These are phyloP conservation scores for Saturnispora zaruensis DNA, from an alignment of 805 yeast species.

Conservation along the genomic window DNA sequence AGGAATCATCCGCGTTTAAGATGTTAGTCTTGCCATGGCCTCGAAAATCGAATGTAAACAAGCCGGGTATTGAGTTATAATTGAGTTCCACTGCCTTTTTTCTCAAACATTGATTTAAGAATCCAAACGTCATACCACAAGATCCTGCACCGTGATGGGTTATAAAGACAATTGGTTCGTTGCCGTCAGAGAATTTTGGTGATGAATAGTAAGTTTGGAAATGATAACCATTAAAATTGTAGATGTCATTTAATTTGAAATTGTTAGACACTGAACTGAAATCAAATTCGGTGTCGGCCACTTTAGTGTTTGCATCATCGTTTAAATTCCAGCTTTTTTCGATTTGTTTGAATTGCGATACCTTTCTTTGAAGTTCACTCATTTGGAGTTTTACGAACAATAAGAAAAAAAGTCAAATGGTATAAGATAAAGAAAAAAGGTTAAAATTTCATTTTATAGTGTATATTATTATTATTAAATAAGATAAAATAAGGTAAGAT, in stretches of 20 bases:
- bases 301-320: background rate
- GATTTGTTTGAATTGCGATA: slow-evolving; percentile 1
- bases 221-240: slow-evolving; percentile 16
- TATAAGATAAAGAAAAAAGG: background rate
- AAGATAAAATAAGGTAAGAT: background rate
- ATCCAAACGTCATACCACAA: slow-evolving; percentile 67
- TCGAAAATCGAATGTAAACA: slow-evolving; percentile 68
- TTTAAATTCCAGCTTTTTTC: slow-evolving; percentile 1
- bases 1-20: slow-evolving; percentile 15
- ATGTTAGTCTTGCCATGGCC: slow-evolving; percentile 64
- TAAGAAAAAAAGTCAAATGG: background rate
- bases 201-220: slow-evolving; percentile 52
- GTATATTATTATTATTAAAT: background rate
- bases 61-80: slow-evolving; percentile 42
- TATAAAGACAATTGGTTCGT: slow-evolving; percentile 47
- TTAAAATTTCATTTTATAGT: no score
- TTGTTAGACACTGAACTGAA: slow-evolving; percentile 17
- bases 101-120: slow-evolving; percentile 38
- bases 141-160: slow-evolving; percentile 97
- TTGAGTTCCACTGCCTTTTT: slow-evolving; percentile 22
- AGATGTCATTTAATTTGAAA: slow-evolving; percentile 24
- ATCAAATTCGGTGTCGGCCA: background rate
- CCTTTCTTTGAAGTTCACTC: background rate
- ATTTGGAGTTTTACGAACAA: background rate
- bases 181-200: slow-evolving; percentile 29